Evolutionary conservation across 495 filamentous ascomycete genomes (phyloP).

Genomic region (Tuber brumale): DNA sequence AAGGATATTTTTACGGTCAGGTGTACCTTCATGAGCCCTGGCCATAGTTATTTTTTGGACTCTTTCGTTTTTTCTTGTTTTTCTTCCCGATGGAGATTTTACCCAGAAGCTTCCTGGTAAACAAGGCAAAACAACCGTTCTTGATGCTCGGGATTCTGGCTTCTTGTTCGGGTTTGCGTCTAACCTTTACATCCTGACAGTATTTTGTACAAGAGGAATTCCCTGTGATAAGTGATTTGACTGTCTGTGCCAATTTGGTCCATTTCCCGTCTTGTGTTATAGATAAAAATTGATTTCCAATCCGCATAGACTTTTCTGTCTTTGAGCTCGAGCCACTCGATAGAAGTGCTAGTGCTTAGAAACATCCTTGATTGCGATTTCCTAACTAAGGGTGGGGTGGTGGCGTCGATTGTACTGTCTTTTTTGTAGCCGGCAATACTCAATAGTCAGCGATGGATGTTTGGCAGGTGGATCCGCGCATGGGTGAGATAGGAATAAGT

Average conservation of each 20-base stretch:
- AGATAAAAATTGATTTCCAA: no score
- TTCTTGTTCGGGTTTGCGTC: not conserved
- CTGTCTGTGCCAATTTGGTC: not conserved
- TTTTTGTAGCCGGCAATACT: no score
- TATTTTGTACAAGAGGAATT: conserved; percentile 18
- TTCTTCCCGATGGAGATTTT: not conserved
- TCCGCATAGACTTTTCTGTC: not conserved
- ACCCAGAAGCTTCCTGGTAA: not conserved
- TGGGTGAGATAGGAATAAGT: no score
- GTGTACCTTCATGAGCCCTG: not conserved
- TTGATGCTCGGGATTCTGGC: not conserved
- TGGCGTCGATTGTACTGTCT: no score
- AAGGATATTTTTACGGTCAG: not conserved
- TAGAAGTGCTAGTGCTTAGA: not conserved
- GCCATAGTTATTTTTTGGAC: not conserved
- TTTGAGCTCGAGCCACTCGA: not conserved
- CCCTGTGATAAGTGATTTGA: not conserved
- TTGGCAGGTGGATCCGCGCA: no score
- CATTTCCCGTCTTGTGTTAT: not conserved
- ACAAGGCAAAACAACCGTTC: not conserved
- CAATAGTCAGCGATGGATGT: no score
- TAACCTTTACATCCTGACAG: conserved; percentile 1
- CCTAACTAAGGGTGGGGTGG: no score
- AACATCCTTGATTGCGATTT: not conserved
- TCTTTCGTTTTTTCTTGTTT: not conserved